Base-by-base conservation (phyloP, 2,329 filamentous ascomycete species). In the Tympanopsis confertula region DNA sequence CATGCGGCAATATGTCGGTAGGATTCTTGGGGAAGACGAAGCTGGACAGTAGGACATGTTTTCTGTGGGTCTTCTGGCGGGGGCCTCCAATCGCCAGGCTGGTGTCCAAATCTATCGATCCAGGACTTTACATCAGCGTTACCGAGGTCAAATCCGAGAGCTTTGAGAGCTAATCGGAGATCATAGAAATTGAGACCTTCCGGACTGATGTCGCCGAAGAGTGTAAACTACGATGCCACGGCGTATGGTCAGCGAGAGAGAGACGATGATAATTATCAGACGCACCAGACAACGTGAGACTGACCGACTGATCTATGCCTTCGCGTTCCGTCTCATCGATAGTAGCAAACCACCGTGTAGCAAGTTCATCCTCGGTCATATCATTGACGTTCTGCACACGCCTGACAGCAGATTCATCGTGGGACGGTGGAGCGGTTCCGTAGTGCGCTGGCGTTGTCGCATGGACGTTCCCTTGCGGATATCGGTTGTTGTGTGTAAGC, bases 171-270 rank as follows among this genome's bases (percentile, higher is more conserved):
- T 63, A 96, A 91, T 61, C 91, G 89, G 57, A 96, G 85, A 63
- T 98, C 91, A 65, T 96, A 91, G 68, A 94, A 96, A 66, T 96
- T 89, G 54, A 98, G 86, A 59, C 84, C 79, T 35, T 80, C 75
- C 64, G 96, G 88, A 58, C 93, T 89, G 69, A 96, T 89, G 53
- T 94, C 82, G 58, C 96, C 91, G 69, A 98, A 96, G 46, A 96
- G 78, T 44, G 81, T 80, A 61, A 96, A 96, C 83, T 94, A 46
- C n/a, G 7, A 10, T 26, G 7, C 22, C 7, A 10, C 22, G 22
- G 7, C 22, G 22, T 26, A 7, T 7, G 22, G 22, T 26, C 22
- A 26, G 22, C 22, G 22, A n/a, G 24, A 13, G 33, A 20, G 35
- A 28, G n/a, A 12, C 28, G 14, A 14, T 20, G 29, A 4, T 30